Percentiles rank a stretch among this genome's conserved stretches.
Evolutionary conservation across 2,329 filamentous ascomycete genomes (phyloP).

Genomic region (Fusarium setosum): DNA sequence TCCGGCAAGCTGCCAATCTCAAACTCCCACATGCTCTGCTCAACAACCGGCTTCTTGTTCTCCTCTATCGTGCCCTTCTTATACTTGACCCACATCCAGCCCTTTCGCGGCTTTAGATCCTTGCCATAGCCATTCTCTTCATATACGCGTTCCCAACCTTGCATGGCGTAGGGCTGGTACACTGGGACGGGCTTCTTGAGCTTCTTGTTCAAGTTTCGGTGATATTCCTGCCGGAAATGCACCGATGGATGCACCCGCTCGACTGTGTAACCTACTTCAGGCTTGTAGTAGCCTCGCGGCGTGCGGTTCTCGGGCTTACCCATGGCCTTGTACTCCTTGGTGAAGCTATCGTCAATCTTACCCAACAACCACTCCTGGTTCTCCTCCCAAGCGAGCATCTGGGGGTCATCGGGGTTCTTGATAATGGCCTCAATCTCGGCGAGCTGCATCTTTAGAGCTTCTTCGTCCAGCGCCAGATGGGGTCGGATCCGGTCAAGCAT

Average conservation of each 20-base stretch:
- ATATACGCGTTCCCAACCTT: constrained; percentile 4
- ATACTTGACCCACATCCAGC: constrained; percentile 11
- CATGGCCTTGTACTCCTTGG: background rate
- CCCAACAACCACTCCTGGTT: constrained; percentile 7
- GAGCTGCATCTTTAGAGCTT: constrained; percentile 5
- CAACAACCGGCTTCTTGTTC: background rate
- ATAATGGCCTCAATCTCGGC: constrained; percentile 5
- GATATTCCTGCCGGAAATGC: constrained; percentile 5
- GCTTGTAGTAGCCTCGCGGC: background rate
- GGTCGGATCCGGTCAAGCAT: constrained; percentile 10
- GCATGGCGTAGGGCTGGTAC: constrained; percentile 5
- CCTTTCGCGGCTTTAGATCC: background rate
- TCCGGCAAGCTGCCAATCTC: constrained; percentile 9
- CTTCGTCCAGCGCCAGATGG: constrained; percentile 6
- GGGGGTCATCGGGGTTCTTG: background rate
- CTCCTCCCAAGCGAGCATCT: background rate
- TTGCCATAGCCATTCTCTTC: background rate
- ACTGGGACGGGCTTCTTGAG: constrained; percentile 1
- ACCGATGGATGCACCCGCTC: constrained; percentile 13
- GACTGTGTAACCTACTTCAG: constrained; percentile 2
- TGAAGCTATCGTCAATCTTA: constrained; percentile 9
- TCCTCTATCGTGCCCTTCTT: background rate
- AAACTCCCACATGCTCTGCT: constrained; percentile 14
- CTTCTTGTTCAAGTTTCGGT: background rate
- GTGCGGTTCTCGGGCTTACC: constrained; percentile 5